Evolutionary conservation across 2,329 filamentous ascomycete genomes (phyloP), one percentile per base, ranked within the genome.

Genomic region (Uncinocarpus reesii): DNA sequence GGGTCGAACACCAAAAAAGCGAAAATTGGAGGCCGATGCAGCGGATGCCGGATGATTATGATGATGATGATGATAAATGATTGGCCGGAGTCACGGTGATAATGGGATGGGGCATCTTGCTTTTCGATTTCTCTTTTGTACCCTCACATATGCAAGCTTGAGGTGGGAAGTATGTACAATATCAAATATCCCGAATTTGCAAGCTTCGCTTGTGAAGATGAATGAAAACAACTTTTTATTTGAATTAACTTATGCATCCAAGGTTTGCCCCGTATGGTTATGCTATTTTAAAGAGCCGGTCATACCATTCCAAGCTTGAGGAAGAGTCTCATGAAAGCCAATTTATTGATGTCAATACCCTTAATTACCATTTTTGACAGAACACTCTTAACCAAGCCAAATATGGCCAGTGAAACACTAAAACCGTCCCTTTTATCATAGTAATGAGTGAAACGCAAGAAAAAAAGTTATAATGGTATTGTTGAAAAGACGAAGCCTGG

Each of bases 1-100:
- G 15, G 47, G 67, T 48, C 60, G 64, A 4, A 50, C 61, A 16
- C 61, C 63, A n/a, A 69, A 70, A 54, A 68, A 68, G 52, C 57
- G 65, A 43, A 67, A 65, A 18, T 37, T 40, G 28, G 35, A 40
- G 7, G 21, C 18, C 2, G 40, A 42, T 18, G 26, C 18, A 7
- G 35, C 11, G 18, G 36, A 20, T 15, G 23, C 3, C 16, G 28
- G n/a, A n/a, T n/a, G n/a, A n/a, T n/a, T n/a, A n/a, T n/a, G n/a
- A 15, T n/a, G 15, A n/a, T 11, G 24, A 26, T 26, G 35, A 23
- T 15, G 15, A 38, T 13, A 29, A 29, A 21, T 38, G 23, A 46
- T 15, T 15, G 11, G 11, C 18, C 3, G 16, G 18, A 16, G 28
- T 8, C 13, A 23, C 13, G 5, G 18, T 4, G 35, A 24, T 8